Evolutionary conservation across 306 rosid species (phyloP).

Genomic region (Citrullus colocynthis): DNA sequence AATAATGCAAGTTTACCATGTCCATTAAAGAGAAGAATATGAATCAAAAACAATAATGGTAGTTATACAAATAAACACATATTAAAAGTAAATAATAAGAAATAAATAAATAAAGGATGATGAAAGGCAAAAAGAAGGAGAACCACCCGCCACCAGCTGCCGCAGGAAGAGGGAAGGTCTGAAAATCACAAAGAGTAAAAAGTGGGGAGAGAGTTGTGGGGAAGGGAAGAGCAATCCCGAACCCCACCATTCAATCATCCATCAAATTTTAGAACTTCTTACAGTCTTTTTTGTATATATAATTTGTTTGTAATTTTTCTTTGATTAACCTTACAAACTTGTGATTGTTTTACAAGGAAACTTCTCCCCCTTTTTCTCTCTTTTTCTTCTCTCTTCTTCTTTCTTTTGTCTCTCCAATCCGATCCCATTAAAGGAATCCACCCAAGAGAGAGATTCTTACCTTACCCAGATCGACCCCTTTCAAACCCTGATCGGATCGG

Average conservation of each 20-base stretch:
- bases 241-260: slow-evolving; percentile 8
- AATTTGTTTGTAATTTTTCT: neutral
- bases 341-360: slow-evolving; percentile 1
- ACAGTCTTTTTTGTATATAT: neutral
- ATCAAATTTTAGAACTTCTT: neutral
- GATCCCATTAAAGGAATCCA: neutral
- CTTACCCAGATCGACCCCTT: neutral
- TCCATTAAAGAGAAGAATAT: neutral
- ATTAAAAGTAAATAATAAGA: neutral
- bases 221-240: slow-evolving; percentile 26
- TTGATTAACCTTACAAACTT: neutral
- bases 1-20: neutral
- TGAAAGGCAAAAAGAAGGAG: neutral
- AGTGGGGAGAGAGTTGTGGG: slow-evolving; percentile 37
- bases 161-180: slow-evolving; percentile 5
- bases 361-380: neutral
- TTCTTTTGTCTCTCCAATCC: neutral
- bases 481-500: neutral
- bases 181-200: slow-evolving; percentile 35
- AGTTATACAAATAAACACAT: neutral
- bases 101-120: neutral
- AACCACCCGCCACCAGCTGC: slow-evolving; percentile 11
- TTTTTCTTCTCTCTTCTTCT: neutral
- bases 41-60: neutral
- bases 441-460: neutral